Conservation (phyloP, 208 protist species). For the Novymonas esmeraldas region DNA sequence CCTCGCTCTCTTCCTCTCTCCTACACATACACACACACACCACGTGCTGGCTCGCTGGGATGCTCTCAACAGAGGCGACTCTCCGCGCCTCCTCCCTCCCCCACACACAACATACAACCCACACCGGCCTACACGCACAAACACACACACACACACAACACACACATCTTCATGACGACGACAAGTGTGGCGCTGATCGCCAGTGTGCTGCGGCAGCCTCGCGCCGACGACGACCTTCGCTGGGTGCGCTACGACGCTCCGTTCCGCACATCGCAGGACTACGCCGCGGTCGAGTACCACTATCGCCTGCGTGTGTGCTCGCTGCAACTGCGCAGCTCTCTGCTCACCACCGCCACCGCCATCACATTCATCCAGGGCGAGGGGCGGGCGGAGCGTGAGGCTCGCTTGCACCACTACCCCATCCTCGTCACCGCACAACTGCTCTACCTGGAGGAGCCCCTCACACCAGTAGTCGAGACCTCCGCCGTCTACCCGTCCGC, state of each 20-base stretch:
- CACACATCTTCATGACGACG: slow-evolving; percentile 32
- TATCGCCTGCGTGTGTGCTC: slow-evolving; percentile 30
- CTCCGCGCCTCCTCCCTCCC: not conserved
- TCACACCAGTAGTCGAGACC: slow-evolving; percentile 62
- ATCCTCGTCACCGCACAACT: slow-evolving; percentile 59
- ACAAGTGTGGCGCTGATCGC: slow-evolving; percentile 27
- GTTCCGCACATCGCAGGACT: slow-evolving; percentile 34
- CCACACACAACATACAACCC: not conserved
- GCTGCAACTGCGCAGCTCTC: slow-evolving; percentile 9
- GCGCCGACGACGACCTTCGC: slow-evolving; percentile 12
- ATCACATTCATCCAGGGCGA: too few relatives aligned
- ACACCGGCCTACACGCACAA: not conserved
- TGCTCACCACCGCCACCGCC: too few relatives aligned
- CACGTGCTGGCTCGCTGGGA: too few relatives aligned
- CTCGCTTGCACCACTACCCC: slow-evolving; percentile 19
- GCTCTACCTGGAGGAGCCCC: slow-evolving; percentile 51
- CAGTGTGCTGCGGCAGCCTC: slow-evolving; percentile 14
- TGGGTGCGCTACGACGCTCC: slow-evolving; percentile 17
- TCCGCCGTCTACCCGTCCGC: slow-evolving; percentile 32
- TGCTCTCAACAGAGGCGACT: not conserved
- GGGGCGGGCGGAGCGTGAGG: too few relatives aligned
- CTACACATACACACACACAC: too few relatives aligned
- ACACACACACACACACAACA: not conserved
- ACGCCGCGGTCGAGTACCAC: slow-evolving; percentile 28
- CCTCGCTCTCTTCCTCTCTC: too few relatives aligned